Evolutionary conservation across 202 grass and related monocot species (phyloP).

Genomic region (Saccharum hybrid): DNA sequence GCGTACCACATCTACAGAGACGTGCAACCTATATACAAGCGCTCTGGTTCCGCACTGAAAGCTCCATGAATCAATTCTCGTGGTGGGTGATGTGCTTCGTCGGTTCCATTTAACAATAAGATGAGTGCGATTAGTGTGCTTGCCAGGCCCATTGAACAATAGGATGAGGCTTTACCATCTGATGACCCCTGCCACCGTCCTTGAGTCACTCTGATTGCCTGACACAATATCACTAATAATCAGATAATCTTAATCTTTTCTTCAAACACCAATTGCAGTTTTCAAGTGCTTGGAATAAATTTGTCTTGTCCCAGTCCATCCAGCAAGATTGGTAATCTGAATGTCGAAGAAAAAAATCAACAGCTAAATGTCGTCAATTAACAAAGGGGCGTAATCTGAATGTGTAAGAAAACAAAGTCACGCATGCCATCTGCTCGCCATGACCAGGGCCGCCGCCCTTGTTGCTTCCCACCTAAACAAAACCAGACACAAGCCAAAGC

Average conservation of each 20-base stretch:
- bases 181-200: slow-evolving; percentile 4
- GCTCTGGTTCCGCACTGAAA: neutral
- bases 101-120: neutral
- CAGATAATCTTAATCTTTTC: neutral
- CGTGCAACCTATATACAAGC: slow-evolving; percentile 38
- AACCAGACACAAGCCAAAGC: too few relatives aligned
- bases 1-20: slow-evolving; percentile 45
- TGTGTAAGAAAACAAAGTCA: too few relatives aligned
- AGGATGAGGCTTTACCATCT: neutral
- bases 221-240: neutral
- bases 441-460: too few relatives aligned
- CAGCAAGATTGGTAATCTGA: too few relatives aligned
- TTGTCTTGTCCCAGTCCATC: too few relatives aligned
- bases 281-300: too few relatives aligned
- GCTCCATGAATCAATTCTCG: neutral
- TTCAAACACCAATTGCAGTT: neutral
- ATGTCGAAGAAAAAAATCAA: too few relatives aligned
- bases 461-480: too few relatives aligned
- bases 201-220: neutral
- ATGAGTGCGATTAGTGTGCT: neutral
- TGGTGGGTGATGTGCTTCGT: neutral
- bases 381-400: too few relatives aligned
- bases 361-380: too few relatives aligned
- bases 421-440: too few relatives aligned
- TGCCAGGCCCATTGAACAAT: slow-evolving; percentile 3